Percentiles rank a stretch among this genome's conserved stretches.
Evolutionary conservation across 306 rosid species (phyloP).

Genomic region (Citrullus colocynthis): DNA sequence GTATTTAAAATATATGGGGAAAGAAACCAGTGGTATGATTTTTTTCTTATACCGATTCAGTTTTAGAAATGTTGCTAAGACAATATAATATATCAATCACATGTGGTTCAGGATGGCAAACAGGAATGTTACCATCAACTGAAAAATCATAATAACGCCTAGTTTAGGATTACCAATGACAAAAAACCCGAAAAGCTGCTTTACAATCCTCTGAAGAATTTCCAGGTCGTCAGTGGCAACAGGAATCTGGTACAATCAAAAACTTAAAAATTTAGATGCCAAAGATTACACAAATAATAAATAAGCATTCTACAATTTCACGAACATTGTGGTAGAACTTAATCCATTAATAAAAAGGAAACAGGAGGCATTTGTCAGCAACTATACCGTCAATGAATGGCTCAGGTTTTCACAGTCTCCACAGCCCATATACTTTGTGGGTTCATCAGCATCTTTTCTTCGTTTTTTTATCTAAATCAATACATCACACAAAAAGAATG

Average conservation of each 20-base stretch:
- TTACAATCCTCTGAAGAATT: conserved; percentile 68
- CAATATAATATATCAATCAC: background rate
- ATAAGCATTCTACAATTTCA: background rate
- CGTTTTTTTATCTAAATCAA: conserved; percentile 63
- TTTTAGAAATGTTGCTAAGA: background rate
- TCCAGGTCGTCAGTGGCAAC: conserved; percentile 76
- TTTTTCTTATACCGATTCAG: background rate
- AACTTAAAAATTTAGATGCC: background rate
- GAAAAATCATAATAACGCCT: background rate
- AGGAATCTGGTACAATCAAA: conserved; percentile 45
- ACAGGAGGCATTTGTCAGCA: background rate
- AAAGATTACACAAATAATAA: background rate
- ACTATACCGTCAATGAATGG: conserved; percentile 66
- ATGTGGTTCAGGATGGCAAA: background rate
- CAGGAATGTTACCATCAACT: background rate
- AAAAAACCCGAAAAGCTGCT: conserved; percentile 65
- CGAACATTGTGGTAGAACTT: background rate
- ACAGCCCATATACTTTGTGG: conserved; percentile 82
- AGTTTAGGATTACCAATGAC: conserved; percentile 38
- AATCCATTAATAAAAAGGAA: background rate
- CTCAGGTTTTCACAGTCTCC: conserved; percentile 96
- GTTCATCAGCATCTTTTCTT: conserved; percentile 72
- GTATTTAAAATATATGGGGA: background rate
- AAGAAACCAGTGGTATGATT: background rate
- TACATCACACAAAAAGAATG: background rate